Evolutionary conservation across 805 yeast species (phyloP), one percentile per base, ranked within the genome.

Genomic region (Pichia nanzhaoensis): DNA sequence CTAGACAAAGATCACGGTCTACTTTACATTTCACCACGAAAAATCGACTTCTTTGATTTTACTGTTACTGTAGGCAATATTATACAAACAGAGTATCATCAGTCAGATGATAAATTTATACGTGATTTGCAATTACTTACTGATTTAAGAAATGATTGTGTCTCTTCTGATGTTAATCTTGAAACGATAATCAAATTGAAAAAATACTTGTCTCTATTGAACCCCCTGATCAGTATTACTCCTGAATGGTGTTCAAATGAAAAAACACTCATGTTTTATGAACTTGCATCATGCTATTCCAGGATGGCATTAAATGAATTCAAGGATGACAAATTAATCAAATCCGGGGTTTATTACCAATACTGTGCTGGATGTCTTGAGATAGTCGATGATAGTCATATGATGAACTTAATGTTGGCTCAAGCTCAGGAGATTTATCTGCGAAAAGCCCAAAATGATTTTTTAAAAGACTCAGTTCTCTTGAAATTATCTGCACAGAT

Each of bases 401-500:
- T 18, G 10, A 32, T 14, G 5, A 34, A 14, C 13, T 14, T 39
- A 13, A 22, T 44, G 37, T 57, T 84, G 34, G 93, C 95, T 0
- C 95, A 87, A 55, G 93, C 95, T 0, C 96, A 89, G 61, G 96
- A 90, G 57, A 72, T 78, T 12, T 78, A 83, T 41, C 89, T 96
- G 96, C 78, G 75, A 39, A 80, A 81, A 54, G 88, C 95, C 0
- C 61, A 69, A 0, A 60, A 64, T 33, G 66, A 63, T 19, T 65
- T 68, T 12, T 56, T 77, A 54, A 83, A 80, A 53, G 79, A 84
- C 55, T 66, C 82, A 0, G 66, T 79, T 4, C 63, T 89, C 3
- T 73, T 93, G 1, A 76, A 78, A 53, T 63, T 90, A 37, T 75
- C 95, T 0, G 61, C 68, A 5, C 87, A 82, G 55, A 82, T 79